These are phyloP conservation scores for Cordyceps fumosorosea DNA, from an alignment of 2,329 filamentous ascomycete species.

Conservation along the genomic window DNA sequence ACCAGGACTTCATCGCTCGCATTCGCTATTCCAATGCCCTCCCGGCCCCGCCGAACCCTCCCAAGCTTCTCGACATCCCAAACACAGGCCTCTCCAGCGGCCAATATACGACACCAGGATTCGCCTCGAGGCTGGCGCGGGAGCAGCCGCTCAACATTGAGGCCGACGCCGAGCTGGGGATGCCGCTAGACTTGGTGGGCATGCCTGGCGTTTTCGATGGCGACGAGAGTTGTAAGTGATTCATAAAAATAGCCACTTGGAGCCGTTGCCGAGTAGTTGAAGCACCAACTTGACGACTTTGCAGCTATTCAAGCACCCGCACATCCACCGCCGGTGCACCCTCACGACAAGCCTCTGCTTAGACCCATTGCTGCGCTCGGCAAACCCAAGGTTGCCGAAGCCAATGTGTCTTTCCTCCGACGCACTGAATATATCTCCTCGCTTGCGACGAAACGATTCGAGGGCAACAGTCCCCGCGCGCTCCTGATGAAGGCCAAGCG, in stretches of 20 bases:
- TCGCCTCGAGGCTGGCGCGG: slow-evolving; percentile 79
- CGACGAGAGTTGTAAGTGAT: slow-evolving; percentile 75
- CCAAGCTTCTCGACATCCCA: slow-evolving; percentile 94
- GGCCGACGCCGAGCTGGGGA: slow-evolving; percentile 93
- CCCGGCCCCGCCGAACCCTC: slow-evolving; percentile 86
- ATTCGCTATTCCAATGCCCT: slow-evolving; percentile 94
- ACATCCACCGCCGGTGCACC: slow-evolving; percentile 64
- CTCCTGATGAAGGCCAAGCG: slow-evolving; percentile 28
- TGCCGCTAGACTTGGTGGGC: slow-evolving; percentile 92
- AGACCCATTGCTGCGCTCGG: slow-evolving; percentile 77
- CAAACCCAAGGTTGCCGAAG: slow-evolving; percentile 69
- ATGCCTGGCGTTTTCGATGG: slow-evolving; percentile 93
- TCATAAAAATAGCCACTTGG: background rate
- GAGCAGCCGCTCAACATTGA: slow-evolving; percentile 96
- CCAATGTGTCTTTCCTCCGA: slow-evolving; percentile 86
- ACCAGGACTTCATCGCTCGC: slow-evolving; percentile 96
- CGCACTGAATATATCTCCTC: slow-evolving; percentile 91
- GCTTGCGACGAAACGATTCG: slow-evolving; percentile 42
- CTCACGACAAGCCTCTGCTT: slow-evolving; percentile 77
- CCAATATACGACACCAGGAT: slow-evolving; percentile 85
- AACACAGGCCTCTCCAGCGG: slow-evolving; percentile 82
- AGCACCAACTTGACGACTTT: background rate
- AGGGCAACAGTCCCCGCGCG: slow-evolving; percentile 37
- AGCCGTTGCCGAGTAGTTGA: slow-evolving; percentile 12
- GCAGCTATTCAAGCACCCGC: slow-evolving; percentile 76